These are phyloP conservation scores for Populus euphratica DNA, from an alignment of 345 rosid species.

Conservation along the genomic window DNA sequence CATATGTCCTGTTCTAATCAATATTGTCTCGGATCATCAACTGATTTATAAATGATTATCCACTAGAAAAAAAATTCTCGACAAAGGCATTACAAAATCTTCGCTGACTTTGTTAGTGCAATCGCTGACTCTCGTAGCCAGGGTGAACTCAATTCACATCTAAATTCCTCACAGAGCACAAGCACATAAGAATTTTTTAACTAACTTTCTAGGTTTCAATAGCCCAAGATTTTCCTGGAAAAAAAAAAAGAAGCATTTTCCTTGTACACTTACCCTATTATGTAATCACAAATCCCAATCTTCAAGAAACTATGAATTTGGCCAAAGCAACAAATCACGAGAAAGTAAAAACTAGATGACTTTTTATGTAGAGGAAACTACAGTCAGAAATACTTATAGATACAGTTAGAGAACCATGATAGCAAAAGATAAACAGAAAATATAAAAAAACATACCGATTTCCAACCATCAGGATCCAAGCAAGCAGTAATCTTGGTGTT, in stretches of 20 bases:
- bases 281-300: background rate
- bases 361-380: background rate
- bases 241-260: background rate
- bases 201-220: too few species aligned
- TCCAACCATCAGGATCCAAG: constrained; percentile 98
- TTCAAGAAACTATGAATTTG: background rate
- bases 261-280: background rate
- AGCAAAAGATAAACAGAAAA: background rate
- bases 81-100: background rate
- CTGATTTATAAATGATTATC: background rate
- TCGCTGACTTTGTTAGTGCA: background rate
- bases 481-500: constrained; percentile 91
- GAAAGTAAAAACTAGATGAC: background rate
- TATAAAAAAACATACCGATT: constrained; percentile 46
- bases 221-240: background rate
- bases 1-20: background rate
- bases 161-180: background rate
- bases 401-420: background rate
- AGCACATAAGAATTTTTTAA: background rate
- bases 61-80: background rate
- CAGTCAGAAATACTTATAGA: background rate
- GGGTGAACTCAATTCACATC: background rate
- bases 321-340: background rate
- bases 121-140: background rate
- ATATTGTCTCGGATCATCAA: background rate